These are phyloP conservation scores for Striga hermonthica DNA, from an alignment of 305 asterid genomes.

Conservation along the genomic window DNA sequence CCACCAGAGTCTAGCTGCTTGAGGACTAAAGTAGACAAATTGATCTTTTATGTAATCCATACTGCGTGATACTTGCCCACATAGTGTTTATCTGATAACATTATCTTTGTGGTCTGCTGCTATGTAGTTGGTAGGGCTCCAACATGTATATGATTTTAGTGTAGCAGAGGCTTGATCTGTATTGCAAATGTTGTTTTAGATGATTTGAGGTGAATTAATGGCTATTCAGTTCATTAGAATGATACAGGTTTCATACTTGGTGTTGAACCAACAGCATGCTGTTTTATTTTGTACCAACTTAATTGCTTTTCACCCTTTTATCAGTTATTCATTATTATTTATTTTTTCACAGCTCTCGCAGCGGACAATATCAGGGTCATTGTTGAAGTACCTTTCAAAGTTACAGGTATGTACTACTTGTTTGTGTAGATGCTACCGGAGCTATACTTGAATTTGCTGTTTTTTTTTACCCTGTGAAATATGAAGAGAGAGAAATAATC, in stretches of 20 bases:
- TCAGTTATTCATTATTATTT: constrained; percentile 23
- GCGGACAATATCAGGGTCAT: constrained; percentile 86
- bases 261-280: constrained; percentile 26
- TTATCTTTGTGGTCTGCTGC: constrained; percentile 21
- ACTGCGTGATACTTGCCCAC: constrained; percentile 8
- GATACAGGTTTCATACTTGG: constrained; percentile 28
- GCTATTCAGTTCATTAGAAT: constrained; percentile 23
- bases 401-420: constrained; percentile 63
- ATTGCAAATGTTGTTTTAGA: constrained; percentile 18
- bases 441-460: constrained; percentile 26
- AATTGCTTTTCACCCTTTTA: constrained; percentile 20
- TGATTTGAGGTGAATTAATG: constrained; percentile 18
- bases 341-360: constrained; percentile 79
- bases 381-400: constrained; percentile 91
- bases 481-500: too few relatives aligned
- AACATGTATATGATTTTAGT: constrained; percentile 21
- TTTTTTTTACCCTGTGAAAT: background rate
- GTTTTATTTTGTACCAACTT: constrained; percentile 11
- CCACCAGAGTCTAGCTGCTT: constrained; percentile 21
- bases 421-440: constrained; percentile 5
- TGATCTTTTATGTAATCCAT: constrained; percentile 1
- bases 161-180: constrained; percentile 20
- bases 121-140: constrained; percentile 7
- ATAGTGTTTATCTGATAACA: constrained; percentile 11
- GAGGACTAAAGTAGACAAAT: constrained; percentile 13